Percentiles rank a stretch among this genome's conserved stretches.
phyloP scores from a whole-genome alignment of 257 asterid genomes.

The Solanum appendiculatum region DNA sequence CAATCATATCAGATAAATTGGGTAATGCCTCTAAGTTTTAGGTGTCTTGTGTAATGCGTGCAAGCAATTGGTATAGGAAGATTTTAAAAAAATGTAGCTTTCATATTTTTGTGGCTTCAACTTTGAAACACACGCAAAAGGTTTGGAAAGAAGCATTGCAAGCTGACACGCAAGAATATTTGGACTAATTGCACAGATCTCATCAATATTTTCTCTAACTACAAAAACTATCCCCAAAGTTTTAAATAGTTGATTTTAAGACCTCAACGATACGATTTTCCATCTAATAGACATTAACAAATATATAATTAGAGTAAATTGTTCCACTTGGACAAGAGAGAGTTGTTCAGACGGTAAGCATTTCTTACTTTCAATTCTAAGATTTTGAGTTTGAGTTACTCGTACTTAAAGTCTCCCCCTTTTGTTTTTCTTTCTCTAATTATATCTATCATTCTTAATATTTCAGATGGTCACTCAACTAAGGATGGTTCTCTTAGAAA shows the following conservation, averaged over 20 bases:
- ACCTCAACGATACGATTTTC: not conserved
- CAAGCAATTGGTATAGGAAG: not conserved
- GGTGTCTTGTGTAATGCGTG: not conserved
- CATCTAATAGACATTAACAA: too few species aligned
- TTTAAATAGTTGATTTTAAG: not conserved
- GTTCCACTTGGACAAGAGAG: too few species aligned
- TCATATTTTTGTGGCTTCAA: not conserved
- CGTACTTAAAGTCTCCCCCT: too few species aligned
- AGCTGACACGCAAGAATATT: not conserved
- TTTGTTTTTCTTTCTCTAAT: too few species aligned
- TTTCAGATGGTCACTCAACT: too few species aligned
- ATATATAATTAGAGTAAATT: too few species aligned
- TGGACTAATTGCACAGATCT: not conserved
- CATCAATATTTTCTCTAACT: not conserved
- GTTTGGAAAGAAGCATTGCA: not conserved
- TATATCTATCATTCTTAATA: too few species aligned
- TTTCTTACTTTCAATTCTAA: too few species aligned
- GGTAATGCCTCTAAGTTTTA: not conserved
- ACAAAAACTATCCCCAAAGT: not conserved
- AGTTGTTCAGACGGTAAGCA: too few species aligned
- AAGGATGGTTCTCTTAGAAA: too few species aligned
- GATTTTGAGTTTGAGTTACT: too few species aligned
- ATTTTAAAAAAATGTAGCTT: not conserved
- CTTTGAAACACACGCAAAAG: not conserved
- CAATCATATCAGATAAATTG: not conserved